Evolutionary conservation across 495 filamentous ascomycete genomes (phyloP).

Genomic region (Tuber aestivum): DNA sequence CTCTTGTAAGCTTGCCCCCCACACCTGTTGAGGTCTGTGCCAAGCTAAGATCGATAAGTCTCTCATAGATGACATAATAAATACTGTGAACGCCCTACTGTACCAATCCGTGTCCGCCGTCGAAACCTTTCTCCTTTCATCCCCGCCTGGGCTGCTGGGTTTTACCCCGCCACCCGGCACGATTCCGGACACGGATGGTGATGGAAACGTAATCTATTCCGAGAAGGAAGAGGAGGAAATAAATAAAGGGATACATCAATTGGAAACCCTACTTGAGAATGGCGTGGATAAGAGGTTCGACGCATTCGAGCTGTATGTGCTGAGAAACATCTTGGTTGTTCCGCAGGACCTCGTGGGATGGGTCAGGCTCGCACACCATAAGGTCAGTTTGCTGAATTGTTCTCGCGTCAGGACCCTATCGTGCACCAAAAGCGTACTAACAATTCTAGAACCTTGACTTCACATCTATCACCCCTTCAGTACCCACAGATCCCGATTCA

Average conservation of each 20-base stretch:
- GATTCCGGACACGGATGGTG: slow-evolving; percentile 52
- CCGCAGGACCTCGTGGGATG: slow-evolving; percentile 64
- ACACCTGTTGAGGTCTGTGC: slow-evolving; percentile 27
- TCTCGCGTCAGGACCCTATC: slow-evolving; percentile 22
- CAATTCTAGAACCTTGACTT: slow-evolving; percentile 30
- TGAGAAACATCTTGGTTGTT: slow-evolving; percentile 82
- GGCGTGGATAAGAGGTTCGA: slow-evolving; percentile 76
- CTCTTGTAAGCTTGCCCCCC: slow-evolving; percentile 58
- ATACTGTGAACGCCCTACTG: slow-evolving; percentile 83
- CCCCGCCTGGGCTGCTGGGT: slow-evolving; percentile 66
- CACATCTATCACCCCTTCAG: slow-evolving; percentile 7
- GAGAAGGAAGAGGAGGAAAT: slow-evolving; percentile 64
- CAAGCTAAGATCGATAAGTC: slow-evolving; percentile 51
- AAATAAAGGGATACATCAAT: slow-evolving; percentile 80
- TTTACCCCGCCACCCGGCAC: slow-evolving; percentile 52
- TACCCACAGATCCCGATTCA: slow-evolving; percentile 13
- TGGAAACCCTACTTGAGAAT: slow-evolving; percentile 86
- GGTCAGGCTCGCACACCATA: slow-evolving; percentile 80
- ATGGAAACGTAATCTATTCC: slow-evolving; percentile 49
- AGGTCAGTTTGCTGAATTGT: slow-evolving; percentile 51
- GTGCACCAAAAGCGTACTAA: slow-evolving; percentile 1
- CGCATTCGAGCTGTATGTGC: slow-evolving; percentile 71
- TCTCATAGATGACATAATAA: slow-evolving; percentile 95
- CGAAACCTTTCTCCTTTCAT: slow-evolving; percentile 68
- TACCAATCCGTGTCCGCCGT: slow-evolving; percentile 77